Evolutionary conservation across 768 basidiomycete species (phyloP).

Genomic region (Pleurotus platypus): DNA sequence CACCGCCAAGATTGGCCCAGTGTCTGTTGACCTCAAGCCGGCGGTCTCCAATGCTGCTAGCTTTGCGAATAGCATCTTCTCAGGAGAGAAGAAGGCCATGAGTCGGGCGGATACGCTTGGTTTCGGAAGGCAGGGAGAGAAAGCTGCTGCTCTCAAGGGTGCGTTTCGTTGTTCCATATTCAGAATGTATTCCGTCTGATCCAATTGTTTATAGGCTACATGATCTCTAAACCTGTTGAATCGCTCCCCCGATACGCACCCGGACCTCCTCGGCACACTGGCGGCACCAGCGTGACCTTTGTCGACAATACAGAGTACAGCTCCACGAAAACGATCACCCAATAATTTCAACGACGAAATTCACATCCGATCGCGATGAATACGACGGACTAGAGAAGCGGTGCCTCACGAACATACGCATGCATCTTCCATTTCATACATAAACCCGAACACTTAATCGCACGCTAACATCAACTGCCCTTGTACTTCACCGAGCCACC

Average conservation of each 20-base stretch:
- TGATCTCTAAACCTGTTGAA: constrained; percentile 56
- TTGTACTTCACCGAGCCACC: background rate
- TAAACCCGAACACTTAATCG: background rate
- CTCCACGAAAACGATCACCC: background rate
- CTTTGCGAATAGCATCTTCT: constrained; percentile 10
- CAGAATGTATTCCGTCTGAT: too few relatives aligned
- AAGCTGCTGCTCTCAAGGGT: constrained; percentile 67
- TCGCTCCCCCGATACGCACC: constrained; percentile 51
- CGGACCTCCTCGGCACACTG: constrained; percentile 17
- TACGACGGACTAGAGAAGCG: background rate
- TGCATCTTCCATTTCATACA: background rate
- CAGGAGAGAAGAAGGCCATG: constrained; percentile 10
- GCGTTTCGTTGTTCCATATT: constrained; percentile 18
- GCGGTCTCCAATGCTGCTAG: constrained; percentile 19
- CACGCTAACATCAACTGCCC: background rate
- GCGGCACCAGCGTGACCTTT: constrained; percentile 5
- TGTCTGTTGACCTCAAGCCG: constrained; percentile 27
- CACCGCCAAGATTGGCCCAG: constrained; percentile 29
- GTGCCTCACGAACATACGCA: background rate
- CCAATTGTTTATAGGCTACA: constrained; percentile 37
- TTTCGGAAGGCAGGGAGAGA: constrained; percentile 81
- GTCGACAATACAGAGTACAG: constrained; percentile 1
- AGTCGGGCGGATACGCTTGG: constrained; percentile 46
- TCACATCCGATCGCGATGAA: background rate
- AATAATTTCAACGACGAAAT: background rate